Percentiles rank a stretch among this genome's conserved stretches.
Evolutionary conservation across 345 rosid species (phyloP).

Genomic region (Rhodomyrtus tomentosa): DNA sequence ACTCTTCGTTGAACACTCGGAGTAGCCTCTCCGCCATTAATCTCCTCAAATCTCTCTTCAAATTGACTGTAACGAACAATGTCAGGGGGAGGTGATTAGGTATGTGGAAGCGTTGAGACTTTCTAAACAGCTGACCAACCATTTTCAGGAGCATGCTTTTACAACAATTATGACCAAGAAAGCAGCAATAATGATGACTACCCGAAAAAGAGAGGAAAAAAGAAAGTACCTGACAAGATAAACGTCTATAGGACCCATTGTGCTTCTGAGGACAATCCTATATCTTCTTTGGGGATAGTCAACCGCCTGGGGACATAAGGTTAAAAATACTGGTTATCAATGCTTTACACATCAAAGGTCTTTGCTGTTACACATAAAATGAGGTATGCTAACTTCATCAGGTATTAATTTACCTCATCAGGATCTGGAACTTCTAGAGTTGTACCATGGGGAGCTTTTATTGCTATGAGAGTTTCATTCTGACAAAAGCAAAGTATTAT

Average conservation of each 20-base stretch:
- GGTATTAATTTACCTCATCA: constrained; percentile 62
- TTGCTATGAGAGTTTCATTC: constrained; percentile 93
- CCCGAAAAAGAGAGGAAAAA: constrained; percentile 7
- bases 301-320: constrained; percentile 46
- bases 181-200: background rate
- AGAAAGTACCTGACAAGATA: constrained; percentile 75
- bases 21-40: constrained; percentile 48
- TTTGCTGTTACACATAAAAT: background rate
- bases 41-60: constrained; percentile 85
- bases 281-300: constrained; percentile 88
- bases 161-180: background rate
- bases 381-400: background rate
- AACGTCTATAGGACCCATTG: constrained; percentile 98
- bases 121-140: background rate
- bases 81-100: background rate
- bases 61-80: constrained; percentile 42
- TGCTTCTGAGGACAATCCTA: constrained; percentile 86
- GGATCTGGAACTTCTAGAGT: constrained; percentile 99
- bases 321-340: background rate
- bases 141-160: background rate
- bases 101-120: background rate
- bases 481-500: constrained; percentile 14
- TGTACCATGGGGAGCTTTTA: constrained; percentile 99
- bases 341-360: background rate
- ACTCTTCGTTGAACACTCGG: constrained; percentile 42